Conservation (phyloP, 345 rosid species). For the Punica granatum region DNA sequence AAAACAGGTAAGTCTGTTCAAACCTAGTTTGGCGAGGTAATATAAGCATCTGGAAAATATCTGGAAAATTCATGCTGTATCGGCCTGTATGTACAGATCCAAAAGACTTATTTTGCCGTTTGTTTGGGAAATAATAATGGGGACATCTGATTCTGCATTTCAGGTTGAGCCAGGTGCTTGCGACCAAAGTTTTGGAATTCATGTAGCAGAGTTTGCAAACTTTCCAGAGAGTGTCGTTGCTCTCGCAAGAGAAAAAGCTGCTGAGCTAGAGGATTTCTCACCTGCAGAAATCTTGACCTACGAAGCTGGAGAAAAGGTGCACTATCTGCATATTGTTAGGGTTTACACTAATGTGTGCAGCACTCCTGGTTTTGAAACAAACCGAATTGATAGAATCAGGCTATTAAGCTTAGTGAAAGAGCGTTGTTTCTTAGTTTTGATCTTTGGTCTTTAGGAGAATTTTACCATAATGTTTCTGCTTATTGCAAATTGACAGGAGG, state of each 20-base stretch:
- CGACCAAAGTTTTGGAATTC: slow-evolving; percentile 99
- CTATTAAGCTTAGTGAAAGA: neutral
- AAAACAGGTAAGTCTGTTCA: neutral
- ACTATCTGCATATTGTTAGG: neutral
- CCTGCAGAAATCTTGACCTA: slow-evolving; percentile 38
- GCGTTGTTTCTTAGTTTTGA: no score
- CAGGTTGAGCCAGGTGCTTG: slow-evolving; percentile 95
- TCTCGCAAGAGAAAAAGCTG: slow-evolving; percentile 90
- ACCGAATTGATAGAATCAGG: neutral
- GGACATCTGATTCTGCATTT: neutral
- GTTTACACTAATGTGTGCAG: neutral
- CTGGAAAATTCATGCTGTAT: neutral
- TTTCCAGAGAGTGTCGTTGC: slow-evolving; percentile 92
- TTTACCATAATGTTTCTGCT: slow-evolving; percentile 1
- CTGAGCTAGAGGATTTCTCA: slow-evolving; percentile 94
- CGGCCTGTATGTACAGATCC: neutral
- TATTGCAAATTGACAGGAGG: slow-evolving; percentile 32
- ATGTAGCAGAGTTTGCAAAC: slow-evolving; percentile 95
- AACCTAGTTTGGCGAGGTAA: neutral
- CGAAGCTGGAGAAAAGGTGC: slow-evolving; percentile 39
- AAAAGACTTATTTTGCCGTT: neutral
- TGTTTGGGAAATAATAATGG: neutral
- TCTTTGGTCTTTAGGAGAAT: neutral
- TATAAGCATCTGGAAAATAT: no score
- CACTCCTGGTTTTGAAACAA: neutral